Evolutionary conservation across 257 asterid species (phyloP).

Genomic region (Scutellaria baicalensis): DNA sequence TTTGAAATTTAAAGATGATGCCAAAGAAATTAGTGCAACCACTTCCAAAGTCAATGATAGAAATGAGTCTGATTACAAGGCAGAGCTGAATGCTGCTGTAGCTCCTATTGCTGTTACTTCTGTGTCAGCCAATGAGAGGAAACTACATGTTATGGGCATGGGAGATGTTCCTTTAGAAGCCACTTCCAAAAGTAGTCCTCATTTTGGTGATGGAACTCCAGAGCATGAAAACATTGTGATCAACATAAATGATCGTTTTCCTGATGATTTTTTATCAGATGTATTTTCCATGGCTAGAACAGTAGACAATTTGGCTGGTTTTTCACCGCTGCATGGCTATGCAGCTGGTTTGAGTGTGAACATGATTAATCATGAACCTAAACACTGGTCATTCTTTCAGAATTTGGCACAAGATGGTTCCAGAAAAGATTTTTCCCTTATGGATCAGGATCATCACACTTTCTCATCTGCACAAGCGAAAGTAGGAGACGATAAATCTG

Average conservation of each 20-base stretch:
- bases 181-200: constrained; percentile 34
- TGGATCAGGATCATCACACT: constrained; percentile 84
- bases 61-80: constrained; percentile 32
- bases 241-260: constrained; percentile 80
- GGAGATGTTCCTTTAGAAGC: constrained; percentile 30
- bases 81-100: constrained; percentile 28
- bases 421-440: constrained; percentile 72
- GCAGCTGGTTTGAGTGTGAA: constrained; percentile 68
- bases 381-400: constrained; percentile 74
- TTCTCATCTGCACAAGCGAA: constrained; percentile 42
- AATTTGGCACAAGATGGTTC: constrained; percentile 62
- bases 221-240: constrained; percentile 68
- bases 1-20: constrained; percentile 20
- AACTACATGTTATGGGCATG: constrained; percentile 18
- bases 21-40: constrained; percentile 20
- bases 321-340: constrained; percentile 37
- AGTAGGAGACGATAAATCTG: constrained; percentile 35
- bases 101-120: constrained; percentile 31
- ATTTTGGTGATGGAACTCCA: constrained; percentile 24
- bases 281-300: constrained; percentile 59
- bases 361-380: constrained; percentile 72
- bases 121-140: constrained; percentile 26
- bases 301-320: constrained; percentile 32
- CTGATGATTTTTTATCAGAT: constrained; percentile 73
- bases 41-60: constrained; percentile 21